Conservation (phyloP, 2,329 filamentous ascomycete species). For the Bipolaris bicolor region DNA sequence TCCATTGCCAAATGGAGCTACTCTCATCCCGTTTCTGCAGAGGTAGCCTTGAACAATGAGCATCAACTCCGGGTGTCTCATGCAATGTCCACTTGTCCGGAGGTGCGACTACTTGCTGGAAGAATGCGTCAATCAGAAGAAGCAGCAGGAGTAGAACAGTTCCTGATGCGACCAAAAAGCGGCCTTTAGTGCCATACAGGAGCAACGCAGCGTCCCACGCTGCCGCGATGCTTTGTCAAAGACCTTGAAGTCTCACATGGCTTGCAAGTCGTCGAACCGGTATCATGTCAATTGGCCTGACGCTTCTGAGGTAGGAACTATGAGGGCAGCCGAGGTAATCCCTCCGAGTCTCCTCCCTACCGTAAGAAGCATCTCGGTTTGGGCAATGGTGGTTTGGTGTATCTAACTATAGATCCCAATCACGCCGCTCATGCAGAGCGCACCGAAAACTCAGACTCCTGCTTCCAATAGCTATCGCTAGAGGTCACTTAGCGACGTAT, state of each 20-base stretch:
- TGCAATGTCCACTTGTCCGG: conserved; percentile 23
- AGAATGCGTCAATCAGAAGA: conserved; percentile 31
- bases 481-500: too few species aligned
- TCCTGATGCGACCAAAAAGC: conserved; percentile 21
- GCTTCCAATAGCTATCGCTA: too few species aligned
- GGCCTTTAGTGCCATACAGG: conserved; percentile 20
- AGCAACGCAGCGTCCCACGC: conserved; percentile 22
- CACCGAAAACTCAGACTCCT: too few species aligned
- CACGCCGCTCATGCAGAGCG: too few species aligned
- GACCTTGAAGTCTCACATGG: conserved; percentile 37
- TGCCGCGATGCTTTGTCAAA: conserved; percentile 35
- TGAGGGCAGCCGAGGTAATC: conserved; percentile 20
- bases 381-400: too few species aligned
- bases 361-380: too few species aligned
- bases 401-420: too few species aligned
- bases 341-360: too few species aligned
- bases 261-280: conserved; percentile 25
- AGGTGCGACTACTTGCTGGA: conserved; percentile 38
- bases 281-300: conserved; percentile 39
- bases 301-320: conserved; percentile 32
- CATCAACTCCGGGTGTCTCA: too few species aligned
- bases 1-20: too few species aligned
- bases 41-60: too few species aligned
- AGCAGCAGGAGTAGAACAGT: conserved; percentile 9
- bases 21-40: too few species aligned